Base-by-base conservation (phyloP, 108 stramenopile genomes). In the Nitzschia putrida region DNA sequence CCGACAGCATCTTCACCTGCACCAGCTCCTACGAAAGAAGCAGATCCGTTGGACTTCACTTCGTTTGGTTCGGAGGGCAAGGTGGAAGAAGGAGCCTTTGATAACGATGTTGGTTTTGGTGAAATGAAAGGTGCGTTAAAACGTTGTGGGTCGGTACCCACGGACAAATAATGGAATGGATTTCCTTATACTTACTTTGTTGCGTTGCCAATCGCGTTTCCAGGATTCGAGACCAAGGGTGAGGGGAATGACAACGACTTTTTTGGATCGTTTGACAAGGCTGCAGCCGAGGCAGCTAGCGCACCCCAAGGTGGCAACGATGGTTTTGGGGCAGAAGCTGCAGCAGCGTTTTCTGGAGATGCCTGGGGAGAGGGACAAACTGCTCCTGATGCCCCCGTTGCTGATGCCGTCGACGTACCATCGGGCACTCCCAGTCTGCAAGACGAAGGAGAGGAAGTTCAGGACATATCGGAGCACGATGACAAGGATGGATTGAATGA, bases 241-340 rank as follows among this genome's bases (percentile, higher is more conserved):
- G 52, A 23, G 20, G 53, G 16, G 10, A 41, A 66, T 25, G 66
- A 66, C 11, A 49, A 7, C 24, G 66, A 24, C 25, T 67, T 68
- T 55, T 74, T 74, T 64, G 41, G 57, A 18, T 42, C 74, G 3
- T 74, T 74, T 53, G 74, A 74, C 40, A 60, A 68, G 37, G 38
- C 23, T 13, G 66, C 53, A 18, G 16, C 44, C 1, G 42, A 9
- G 13, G 29, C 58, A 4, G 53, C 12, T 7, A 4, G 4, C 29
- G 29, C 29, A 34, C 29, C 29, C 29, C 53, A 67, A 21, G 60
- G 39, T 0, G 56, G 41, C 38, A 61, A 57, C 43, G 43, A 67
- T 11, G 49, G 29, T 34, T 61, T 53, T 45, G 64, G 49, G 5
- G 52, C 63, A 25, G 29, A 1, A 34, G 29, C 29, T 1, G 54